phyloP scores from a whole-genome alignment of 306 rosid genomes.

The Ammopiptanthus mongolicus region DNA sequence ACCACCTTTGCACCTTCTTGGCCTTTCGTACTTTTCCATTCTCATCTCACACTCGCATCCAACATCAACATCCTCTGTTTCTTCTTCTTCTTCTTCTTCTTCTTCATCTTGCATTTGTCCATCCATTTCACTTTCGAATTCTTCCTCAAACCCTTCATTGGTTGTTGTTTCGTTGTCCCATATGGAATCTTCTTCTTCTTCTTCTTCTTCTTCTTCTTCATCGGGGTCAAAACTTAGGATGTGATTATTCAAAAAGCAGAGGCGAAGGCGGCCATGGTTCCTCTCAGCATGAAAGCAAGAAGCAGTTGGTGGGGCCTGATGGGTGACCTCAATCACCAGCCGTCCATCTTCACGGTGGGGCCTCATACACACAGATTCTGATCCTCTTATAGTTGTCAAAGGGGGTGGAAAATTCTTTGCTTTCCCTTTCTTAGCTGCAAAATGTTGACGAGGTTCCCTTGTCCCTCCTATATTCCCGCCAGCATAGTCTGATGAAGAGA shows the following conservation, averaged over 20 bases:
- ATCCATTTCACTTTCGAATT: slow-evolving; percentile 21
- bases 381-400: slow-evolving; percentile 83
- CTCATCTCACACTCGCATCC: slow-evolving; percentile 21
- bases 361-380: slow-evolving; percentile 45
- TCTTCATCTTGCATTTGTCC: background rate
- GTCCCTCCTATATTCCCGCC: slow-evolving; percentile 16
- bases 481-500: background rate
- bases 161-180: background rate
- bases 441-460: slow-evolving; percentile 31
- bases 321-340: slow-evolving; percentile 60
- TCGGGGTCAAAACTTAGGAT: slow-evolving; percentile 32
- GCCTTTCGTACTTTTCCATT: slow-evolving; percentile 39
- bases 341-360: slow-evolving; percentile 82
- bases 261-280: slow-evolving; percentile 82
- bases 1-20: slow-evolving; percentile 58
- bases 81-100: slow-evolving; percentile 10
- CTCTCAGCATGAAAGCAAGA: slow-evolving; percentile 61
- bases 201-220: background rate
- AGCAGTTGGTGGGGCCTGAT: slow-evolving; percentile 37
- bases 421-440: slow-evolving; percentile 37
- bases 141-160: slow-evolving; percentile 13
- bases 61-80: background rate
- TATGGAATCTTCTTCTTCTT: background rate
- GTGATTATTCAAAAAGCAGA: slow-evolving; percentile 34
- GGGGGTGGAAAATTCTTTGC: slow-evolving; percentile 73